Conservation (phyloP, 1,284 basidiomycete genomes). For the Erythrobasidium hasegawianum region DNA sequence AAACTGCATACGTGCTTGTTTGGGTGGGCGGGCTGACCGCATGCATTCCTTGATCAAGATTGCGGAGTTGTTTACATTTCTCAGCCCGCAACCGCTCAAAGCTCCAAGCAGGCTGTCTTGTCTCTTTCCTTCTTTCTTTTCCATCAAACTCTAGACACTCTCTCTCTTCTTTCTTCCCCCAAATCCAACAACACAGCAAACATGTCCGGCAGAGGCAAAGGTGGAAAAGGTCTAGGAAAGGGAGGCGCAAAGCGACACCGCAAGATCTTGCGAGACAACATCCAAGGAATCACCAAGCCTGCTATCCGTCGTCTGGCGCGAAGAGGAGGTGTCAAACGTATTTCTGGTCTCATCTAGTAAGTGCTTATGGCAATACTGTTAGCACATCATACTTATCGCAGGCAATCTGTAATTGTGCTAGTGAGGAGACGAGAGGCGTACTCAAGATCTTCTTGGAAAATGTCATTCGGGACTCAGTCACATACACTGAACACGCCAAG, state of each 20-base stretch:
- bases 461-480: constrained; percentile 62
- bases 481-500: constrained; percentile 91
- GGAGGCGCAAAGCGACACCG: constrained; percentile 78
- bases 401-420: no score
- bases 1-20: no score
- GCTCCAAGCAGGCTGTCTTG: no score
- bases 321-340: constrained; percentile 93
- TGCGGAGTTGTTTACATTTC: no score
- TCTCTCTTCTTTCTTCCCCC: neutral
- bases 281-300: constrained; percentile 82
- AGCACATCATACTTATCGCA: no score
- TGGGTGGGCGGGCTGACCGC: no score
- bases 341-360: constrained; percentile 78
- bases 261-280: constrained; percentile 60
- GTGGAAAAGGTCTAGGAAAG: constrained; percentile 74
- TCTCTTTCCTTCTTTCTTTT: constrained; percentile 16
- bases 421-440: constrained; percentile 80
- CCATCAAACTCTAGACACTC: no score
- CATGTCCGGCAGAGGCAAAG: constrained; percentile 74
- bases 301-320: constrained; percentile 90
- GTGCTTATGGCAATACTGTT: no score
- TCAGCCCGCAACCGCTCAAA: no score
- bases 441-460: constrained; percentile 70
- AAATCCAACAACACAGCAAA: constrained; percentile 41
- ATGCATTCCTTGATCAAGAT: no score